phyloP scores from a whole-genome alignment of 2,329 filamentous ascomycete species.

The Pseudocercospora macadamiae region DNA sequence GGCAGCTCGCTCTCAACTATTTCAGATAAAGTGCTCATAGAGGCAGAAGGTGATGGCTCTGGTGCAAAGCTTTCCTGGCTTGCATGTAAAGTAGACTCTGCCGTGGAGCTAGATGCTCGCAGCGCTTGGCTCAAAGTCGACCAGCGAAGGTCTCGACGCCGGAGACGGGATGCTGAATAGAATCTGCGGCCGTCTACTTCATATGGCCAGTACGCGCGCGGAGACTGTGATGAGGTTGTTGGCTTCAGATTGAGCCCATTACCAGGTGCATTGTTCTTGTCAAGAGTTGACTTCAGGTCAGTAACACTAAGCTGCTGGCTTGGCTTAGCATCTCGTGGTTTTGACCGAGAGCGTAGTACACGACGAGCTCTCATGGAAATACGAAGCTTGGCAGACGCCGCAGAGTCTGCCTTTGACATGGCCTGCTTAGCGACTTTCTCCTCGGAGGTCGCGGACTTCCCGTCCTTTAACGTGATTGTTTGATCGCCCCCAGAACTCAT shows the following conservation, averaged over 20 bases:
- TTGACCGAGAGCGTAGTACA: background rate
- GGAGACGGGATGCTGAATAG: background rate
- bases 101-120: background rate
- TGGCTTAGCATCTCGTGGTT: background rate
- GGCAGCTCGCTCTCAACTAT: background rate
- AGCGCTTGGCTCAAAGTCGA: slow-evolving; percentile 1
- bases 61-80: background rate
- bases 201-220: background rate
- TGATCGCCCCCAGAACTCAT: background rate
- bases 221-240: slow-evolving; percentile 6
- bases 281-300: slow-evolving; percentile 1
- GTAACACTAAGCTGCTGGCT: background rate
- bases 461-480: background rate
- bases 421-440: too few relatives aligned
- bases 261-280: background rate
- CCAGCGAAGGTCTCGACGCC: slow-evolving; percentile 5
- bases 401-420: too few relatives aligned
- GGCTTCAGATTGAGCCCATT: slow-evolving; percentile 8
- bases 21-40: too few relatives aligned
- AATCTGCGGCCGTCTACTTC: background rate
- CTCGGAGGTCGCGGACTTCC: background rate
- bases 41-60: too few relatives aligned
- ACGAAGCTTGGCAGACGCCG: background rate
- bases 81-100: background rate
- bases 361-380: background rate